Percentiles rank a stretch among this genome's conserved stretches.
These are phyloP conservation scores for Vaccinium vitisidaea DNA, from an alignment of 148 eudicot species.

Conservation along the genomic window DNA sequence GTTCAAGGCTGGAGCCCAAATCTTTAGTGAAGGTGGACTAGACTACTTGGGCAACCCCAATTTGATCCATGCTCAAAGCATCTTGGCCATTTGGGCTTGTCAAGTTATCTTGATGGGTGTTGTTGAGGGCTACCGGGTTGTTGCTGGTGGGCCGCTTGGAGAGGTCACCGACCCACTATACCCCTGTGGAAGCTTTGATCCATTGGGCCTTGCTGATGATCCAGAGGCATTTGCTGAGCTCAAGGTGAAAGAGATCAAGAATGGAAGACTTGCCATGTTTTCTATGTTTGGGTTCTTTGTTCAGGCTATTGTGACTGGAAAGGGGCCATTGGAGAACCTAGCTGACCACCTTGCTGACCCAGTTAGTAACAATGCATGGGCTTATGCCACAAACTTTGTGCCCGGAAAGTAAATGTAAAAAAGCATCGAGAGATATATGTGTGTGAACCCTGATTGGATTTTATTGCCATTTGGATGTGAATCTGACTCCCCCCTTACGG, in stretches of 20 bases:
- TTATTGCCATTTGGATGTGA: no score
- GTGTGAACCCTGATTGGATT: not conserved
- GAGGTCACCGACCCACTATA: conserved; percentile 38
- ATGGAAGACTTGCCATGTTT: conserved; percentile 42
- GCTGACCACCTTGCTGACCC: conserved; percentile 45
- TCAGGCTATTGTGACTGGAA: conserved; percentile 44
- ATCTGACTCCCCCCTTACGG: no score
- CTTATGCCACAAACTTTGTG: conserved; percentile 35
- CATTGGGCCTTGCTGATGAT: conserved; percentile 34
- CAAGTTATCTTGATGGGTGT: conserved; percentile 44
- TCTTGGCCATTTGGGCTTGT: conserved; percentile 35
- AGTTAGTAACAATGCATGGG: conserved; percentile 43
- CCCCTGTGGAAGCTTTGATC: conserved; percentile 40
- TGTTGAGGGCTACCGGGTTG: conserved; percentile 37
- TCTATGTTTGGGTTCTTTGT: conserved; percentile 42
- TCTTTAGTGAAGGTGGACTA: conserved; percentile 37
- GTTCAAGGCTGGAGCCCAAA: conserved; percentile 45
- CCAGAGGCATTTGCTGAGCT: conserved; percentile 41
- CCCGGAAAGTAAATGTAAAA: conserved; percentile 29
- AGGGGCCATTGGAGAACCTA: conserved; percentile 40
- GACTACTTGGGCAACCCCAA: conserved; percentile 40
- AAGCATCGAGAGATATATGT: not conserved
- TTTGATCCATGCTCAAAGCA: conserved; percentile 42
- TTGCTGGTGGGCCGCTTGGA: conserved; percentile 42
- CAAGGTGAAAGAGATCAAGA: conserved; percentile 39